phyloP scores from a whole-genome alignment of 768 basidiomycete genomes.

The Sistotremastrum suecicum region DNA sequence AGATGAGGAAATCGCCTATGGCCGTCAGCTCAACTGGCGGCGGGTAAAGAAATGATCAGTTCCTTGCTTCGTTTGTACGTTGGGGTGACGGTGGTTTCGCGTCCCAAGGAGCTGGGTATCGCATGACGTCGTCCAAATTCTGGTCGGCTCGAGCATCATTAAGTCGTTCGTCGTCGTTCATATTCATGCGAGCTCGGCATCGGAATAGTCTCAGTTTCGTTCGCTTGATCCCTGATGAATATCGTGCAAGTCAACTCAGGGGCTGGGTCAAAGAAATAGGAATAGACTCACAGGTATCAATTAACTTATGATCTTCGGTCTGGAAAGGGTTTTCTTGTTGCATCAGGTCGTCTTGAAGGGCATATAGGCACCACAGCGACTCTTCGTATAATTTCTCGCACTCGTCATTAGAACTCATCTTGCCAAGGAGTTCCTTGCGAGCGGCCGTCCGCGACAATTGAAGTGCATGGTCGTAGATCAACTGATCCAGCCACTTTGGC shows the following conservation, averaged over 20 bases:
- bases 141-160: conserved; percentile 67
- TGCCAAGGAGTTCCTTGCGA: conserved; percentile 75
- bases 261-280: not conserved
- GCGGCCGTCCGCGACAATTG: conserved; percentile 83
- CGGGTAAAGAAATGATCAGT: no score
- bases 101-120: conserved; percentile 49
- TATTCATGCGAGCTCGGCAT: conserved; percentile 62
- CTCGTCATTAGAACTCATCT: conserved; percentile 59
- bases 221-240: conserved; percentile 57
- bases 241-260: not conserved
- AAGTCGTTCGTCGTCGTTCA: conserved; percentile 59
- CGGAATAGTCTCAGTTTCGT: conserved; percentile 74
- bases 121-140: conserved; percentile 61
- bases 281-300: conserved; percentile 49
- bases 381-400: conserved; percentile 94
- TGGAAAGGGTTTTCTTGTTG: conserved; percentile 73
- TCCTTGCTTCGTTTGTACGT: conserved; percentile 19
- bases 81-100: conserved; percentile 59
- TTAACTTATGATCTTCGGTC: conserved; percentile 71
- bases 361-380: conserved; percentile 86
- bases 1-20: no score
- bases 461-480: conserved; percentile 87
- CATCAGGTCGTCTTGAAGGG: conserved; percentile 77
- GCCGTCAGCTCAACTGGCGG: no score
- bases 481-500: conserved; percentile 74